These are phyloP conservation scores for Auriscalpium microsporum DNA, from an alignment of 768 basidiomycete genomes.

Conservation along the genomic window DNA sequence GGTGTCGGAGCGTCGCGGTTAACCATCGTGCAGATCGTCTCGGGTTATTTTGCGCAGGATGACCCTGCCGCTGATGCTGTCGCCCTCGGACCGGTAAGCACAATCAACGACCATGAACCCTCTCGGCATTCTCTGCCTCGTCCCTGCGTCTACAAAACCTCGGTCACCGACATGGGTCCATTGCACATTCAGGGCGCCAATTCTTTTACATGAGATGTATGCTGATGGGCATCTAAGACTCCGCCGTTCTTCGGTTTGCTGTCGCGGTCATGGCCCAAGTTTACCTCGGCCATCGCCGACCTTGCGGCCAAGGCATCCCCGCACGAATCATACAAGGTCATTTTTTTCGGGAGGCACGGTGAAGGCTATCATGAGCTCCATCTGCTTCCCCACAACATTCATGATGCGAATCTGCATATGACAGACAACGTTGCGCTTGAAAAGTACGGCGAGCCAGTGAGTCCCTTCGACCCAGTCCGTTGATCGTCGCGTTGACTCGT, in stretches of 20 bases:
- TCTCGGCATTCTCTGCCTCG: not conserved
- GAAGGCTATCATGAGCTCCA: not conserved
- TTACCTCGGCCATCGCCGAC: not conserved
- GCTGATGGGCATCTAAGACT: not conserved
- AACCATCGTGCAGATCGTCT: constrained; percentile 1
- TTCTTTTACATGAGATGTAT: not conserved
- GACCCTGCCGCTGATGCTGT: not conserved
- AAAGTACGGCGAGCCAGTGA: constrained; percentile 10
- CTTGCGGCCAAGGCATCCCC: not conserved
- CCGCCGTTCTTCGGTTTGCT: not conserved
- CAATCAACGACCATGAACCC: not conserved
- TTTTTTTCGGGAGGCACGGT: constrained; percentile 1
- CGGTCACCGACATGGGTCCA: too few species aligned
- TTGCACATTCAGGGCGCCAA: too few species aligned
- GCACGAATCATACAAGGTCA: not conserved
- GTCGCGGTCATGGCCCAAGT: not conserved
- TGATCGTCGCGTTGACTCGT: not conserved
- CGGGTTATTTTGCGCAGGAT: constrained; percentile 8
- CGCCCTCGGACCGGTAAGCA: constrained; percentile 7
- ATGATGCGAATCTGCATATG: not conserved
- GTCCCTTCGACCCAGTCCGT: not conserved
- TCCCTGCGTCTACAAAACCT: too few species aligned
- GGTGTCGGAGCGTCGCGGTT: too few species aligned
- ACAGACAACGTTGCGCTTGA: constrained; percentile 10
- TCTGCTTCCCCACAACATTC: not conserved